A percentile compares a stretch with the other conserved stretches of the same genome.
Evolutionary conservation across 2,329 filamentous ascomycete genomes (phyloP).

Genomic region (Cadophora sp.): DNA sequence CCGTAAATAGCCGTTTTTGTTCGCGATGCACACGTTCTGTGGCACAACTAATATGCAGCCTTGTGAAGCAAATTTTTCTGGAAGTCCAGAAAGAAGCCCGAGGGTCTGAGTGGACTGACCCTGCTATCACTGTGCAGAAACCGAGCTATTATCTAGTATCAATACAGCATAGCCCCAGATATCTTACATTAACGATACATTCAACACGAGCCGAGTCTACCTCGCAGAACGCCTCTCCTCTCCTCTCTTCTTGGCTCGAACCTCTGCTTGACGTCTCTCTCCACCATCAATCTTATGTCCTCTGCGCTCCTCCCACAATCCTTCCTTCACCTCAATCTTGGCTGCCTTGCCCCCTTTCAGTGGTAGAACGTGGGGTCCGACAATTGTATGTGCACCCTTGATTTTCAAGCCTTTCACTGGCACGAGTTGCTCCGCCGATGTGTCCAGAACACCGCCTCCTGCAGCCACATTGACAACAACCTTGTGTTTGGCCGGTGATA

Average conservation of each 20-base stretch:
- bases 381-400: constrained; percentile 70
- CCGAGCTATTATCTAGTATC: constrained; percentile 16
- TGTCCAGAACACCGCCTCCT: constrained; percentile 48
- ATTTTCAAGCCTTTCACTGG: constrained; percentile 72
- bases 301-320: constrained; percentile 89
- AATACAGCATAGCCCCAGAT: constrained; percentile 35
- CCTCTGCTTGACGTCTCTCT: constrained; percentile 86
- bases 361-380: constrained; percentile 75
- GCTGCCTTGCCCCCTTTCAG: constrained; percentile 71
- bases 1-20: not conserved
- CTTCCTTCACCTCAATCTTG: constrained; percentile 75
- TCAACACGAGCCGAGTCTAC: constrained; percentile 39
- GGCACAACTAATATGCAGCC: constrained; percentile 26
- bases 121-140: constrained; percentile 10
- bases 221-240: constrained; percentile 60
- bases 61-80: constrained; percentile 21
- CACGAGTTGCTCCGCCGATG: constrained; percentile 50
- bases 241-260: constrained; percentile 85
- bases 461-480: constrained; percentile 65
- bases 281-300: constrained; percentile 96
- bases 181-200: constrained; percentile 37
- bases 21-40: not conserved
- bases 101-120: constrained; percentile 7
- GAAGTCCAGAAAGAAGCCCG: constrained; percentile 18
- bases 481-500: constrained; percentile 57